Base-by-base conservation (phyloP, 345 rosid species). In the Populus euphratica region DNA sequence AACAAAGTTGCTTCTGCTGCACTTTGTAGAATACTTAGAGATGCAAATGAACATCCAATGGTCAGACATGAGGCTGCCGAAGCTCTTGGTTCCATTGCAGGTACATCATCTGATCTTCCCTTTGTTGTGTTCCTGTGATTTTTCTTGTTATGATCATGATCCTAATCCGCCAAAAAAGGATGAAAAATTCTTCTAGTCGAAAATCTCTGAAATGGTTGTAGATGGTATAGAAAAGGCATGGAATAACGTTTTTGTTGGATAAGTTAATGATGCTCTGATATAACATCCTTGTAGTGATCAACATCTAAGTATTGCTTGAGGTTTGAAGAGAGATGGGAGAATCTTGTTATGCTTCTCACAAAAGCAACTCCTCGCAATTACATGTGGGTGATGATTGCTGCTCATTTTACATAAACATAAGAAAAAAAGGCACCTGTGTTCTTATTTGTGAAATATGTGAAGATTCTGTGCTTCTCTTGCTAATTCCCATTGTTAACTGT, bases 11-110 rank as follows among this genome's bases (percentile, higher is more conserved):
- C 96, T 31, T 84, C 91, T n/a, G 94, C 80, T 80, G 90, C 96
- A 71, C 93, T 96, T 38, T 84, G 88, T 80, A 85, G 85, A 78
- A 81, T 93, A 82, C 93, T 96, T 5, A 85, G 80, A 84, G 90
- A 93, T 85, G 87, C 66, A 73, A 83, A 81, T 52, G 98, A 95
- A 86, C 94, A 93, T 76, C 97, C 98, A 31, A 95, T 93, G 99
- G 99, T 95, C 75, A 90, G 98, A 85, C 98, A 96, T 36, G 99
- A 93, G 86, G 99, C 98, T 65, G 98, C 97, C 70, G 99, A 93
- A 86, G 99, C 98, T 36, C 97, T 93, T 84, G 98, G 97, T 74
- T 96, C 97, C 59, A 96, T 96, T 73, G 98, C 96, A 77, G 98
- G 98, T 93, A 82, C 64, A 39, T 35, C 44, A 41, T 67, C 71